These are phyloP conservation scores for Wallacemonas sp. DNA, from an alignment of 208 protist genomes.

Conservation along the genomic window DNA sequence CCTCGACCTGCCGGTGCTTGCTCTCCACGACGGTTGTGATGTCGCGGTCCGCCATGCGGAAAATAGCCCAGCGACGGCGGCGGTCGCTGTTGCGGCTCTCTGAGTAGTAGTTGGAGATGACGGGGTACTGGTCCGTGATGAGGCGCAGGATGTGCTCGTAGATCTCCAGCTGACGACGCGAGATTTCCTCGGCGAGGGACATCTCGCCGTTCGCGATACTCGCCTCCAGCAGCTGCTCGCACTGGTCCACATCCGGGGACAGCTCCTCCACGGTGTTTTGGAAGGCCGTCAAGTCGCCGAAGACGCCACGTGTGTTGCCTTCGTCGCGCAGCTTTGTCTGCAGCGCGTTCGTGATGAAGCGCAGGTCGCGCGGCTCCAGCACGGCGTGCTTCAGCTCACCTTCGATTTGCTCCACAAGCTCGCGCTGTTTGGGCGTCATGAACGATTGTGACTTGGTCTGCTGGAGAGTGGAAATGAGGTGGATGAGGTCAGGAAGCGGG, in stretches of 20 bases:
- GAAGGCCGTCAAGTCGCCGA: constrained; percentile 74
- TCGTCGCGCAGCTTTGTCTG: constrained; percentile 85
- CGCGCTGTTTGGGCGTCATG: constrained; percentile 80
- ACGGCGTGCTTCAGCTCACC: constrained; percentile 66
- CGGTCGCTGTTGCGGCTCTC: constrained; percentile 77
- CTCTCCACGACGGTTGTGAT: constrained; percentile 87
- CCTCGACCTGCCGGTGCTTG: constrained; percentile 84
- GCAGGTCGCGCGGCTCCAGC: constrained; percentile 78
- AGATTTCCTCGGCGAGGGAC: constrained; percentile 88
- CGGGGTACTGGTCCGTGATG: constrained; percentile 88
- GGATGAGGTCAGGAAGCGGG: constrained; percentile 73
- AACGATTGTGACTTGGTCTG: constrained; percentile 78
- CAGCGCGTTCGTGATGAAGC: constrained; percentile 84
- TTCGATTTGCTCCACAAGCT: constrained; percentile 85
- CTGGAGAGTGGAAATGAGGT: constrained; percentile 74
- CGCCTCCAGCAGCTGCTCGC: constrained; percentile 88
- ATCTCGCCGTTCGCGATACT: constrained; percentile 90
- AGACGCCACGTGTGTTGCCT: constrained; percentile 73
- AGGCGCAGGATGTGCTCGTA: constrained; percentile 86
- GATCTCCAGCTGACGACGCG: constrained; percentile 78
- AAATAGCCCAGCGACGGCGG: constrained; percentile 88
- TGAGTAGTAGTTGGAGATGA: constrained; percentile 80
- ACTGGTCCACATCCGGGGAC: constrained; percentile 80
- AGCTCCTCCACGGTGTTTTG: constrained; percentile 89
- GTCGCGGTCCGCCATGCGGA: constrained; percentile 90